These are phyloP conservation scores for Actinomortierella ambigua DNA, from an alignment of 371 early-diverging fungal genomes.

Conservation along the genomic window DNA sequence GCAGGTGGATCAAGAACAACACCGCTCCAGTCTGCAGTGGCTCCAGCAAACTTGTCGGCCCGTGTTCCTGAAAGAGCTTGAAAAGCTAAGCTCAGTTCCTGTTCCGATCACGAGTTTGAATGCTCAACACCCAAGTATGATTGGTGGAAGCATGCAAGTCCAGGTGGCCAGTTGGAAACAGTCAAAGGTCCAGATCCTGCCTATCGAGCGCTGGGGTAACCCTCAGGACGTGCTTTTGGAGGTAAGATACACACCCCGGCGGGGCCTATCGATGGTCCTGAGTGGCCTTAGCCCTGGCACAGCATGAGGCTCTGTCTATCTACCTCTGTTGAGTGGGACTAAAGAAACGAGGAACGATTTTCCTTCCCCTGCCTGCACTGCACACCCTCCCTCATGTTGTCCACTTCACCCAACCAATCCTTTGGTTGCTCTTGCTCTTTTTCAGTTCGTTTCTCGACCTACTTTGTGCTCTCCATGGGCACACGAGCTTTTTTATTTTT, in stretches of 20 bases:
- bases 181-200: slow-evolving; percentile 30
- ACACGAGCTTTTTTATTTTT: too few relatives aligned
- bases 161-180: slow-evolving; percentile 43
- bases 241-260: slow-evolving; percentile 14
- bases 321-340: too few relatives aligned
- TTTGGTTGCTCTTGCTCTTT: not conserved
- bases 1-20: slow-evolving; percentile 17
- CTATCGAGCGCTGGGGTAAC: slow-evolving; percentile 37
- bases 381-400: not conserved
- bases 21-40: slow-evolving; percentile 43
- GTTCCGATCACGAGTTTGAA: slow-evolving; percentile 38
- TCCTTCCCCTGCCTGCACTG: not conserved
- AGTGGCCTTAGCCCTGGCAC: too few relatives aligned
- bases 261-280: too few relatives aligned
- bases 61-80: slow-evolving; percentile 37
- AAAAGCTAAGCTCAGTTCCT: slow-evolving; percentile 13
- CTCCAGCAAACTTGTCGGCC: slow-evolving; percentile 45
- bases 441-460: not conserved
- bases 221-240: slow-evolving; percentile 38
- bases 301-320: too few relatives aligned
- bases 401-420: too few relatives aligned
- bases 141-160: slow-evolving; percentile 31
- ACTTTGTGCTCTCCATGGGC: not conserved
- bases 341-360: too few relatives aligned
- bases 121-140: slow-evolving; percentile 23